These are phyloP conservation scores for Pelargonium australe DNA, from an alignment of 441 rosid genomes.

Conservation along the genomic window DNA sequence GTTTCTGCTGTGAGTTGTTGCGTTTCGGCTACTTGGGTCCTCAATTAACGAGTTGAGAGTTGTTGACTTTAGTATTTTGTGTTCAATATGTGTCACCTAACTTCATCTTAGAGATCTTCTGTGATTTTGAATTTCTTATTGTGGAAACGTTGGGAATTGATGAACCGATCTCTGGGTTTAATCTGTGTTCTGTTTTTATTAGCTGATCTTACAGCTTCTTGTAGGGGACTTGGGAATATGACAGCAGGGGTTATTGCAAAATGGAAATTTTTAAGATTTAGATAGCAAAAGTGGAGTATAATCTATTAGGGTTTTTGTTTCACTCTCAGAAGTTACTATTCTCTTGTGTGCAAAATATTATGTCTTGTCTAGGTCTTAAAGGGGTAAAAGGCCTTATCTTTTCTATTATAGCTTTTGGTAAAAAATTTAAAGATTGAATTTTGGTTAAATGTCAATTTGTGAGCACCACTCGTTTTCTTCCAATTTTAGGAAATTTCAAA, in stretches of 20 bases:
- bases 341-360: background rate
- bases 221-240: background rate
- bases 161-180: background rate
- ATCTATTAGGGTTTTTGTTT: background rate
- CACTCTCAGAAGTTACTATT: background rate
- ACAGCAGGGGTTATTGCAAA: background rate
- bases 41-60: background rate
- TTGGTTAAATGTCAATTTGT: background rate
- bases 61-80: constrained; percentile 1
- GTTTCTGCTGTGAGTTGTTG: background rate
- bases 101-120: background rate
- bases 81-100: background rate
- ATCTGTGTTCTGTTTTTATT: background rate
- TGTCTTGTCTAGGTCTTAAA: no score
- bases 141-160: background rate
- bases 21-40: background rate
- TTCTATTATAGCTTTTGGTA: background rate
- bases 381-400: background rate
- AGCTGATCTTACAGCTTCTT: background rate
- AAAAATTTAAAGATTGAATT: background rate
- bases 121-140: constrained; percentile 6
- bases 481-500: background rate
- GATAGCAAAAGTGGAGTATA: background rate
- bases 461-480: background rate
- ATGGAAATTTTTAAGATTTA: background rate